A percentile compares a stretch with the other conserved stretches of the same genome.
Conservation (phyloP, 495 filamentous ascomycete species). For the Aspergillus bridgeri region DNA sequence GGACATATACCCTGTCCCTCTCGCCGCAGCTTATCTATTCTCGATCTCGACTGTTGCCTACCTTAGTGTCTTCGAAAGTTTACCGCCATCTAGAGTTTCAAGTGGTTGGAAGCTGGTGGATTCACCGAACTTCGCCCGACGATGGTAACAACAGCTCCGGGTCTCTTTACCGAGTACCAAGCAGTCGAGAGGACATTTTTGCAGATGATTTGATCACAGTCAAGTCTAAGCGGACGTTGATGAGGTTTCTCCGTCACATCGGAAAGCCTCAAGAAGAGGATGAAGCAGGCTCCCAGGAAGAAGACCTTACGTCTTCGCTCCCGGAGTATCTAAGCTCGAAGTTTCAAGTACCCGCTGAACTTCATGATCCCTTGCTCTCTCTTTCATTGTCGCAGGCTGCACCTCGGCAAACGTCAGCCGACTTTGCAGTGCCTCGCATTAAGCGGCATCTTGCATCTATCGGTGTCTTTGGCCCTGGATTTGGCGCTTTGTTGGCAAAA, state of each 20-base stretch:
- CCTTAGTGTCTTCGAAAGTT: constrained; percentile 81
- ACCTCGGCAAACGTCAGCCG: constrained; percentile 55
- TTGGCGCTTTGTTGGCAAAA: constrained; percentile 80
- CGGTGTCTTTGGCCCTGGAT: constrained; percentile 80
- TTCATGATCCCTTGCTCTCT: constrained; percentile 72
- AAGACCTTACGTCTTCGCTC: constrained; percentile 46
- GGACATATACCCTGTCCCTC: constrained; percentile 79
- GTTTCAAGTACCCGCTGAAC: constrained; percentile 67
- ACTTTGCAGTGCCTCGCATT: constrained; percentile 63
- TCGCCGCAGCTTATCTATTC: constrained; percentile 86
- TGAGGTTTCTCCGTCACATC: constrained; percentile 79
- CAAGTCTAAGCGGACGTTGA: constrained; percentile 74
- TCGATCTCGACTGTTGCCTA: constrained; percentile 67
- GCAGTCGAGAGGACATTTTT: constrained; percentile 85
- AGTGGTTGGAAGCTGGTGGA: constrained; percentile 92
- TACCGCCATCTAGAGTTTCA: constrained; percentile 89
- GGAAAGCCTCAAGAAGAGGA: constrained; percentile 30
- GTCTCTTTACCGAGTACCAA: constrained; percentile 63
- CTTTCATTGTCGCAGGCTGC: constrained; percentile 69
- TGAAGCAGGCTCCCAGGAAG: constrained; percentile 27
- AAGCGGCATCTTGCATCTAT: constrained; percentile 81
- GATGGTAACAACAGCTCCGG: background rate
- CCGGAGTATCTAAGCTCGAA: constrained; percentile 60
- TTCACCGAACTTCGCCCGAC: constrained; percentile 41
- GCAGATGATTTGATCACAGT: constrained; percentile 65